Evolutionary conservation across 208 protist genomes (phyloP), one percentile per base, ranked within the genome.

Genomic region (Trypanosomatidae sp.): DNA sequence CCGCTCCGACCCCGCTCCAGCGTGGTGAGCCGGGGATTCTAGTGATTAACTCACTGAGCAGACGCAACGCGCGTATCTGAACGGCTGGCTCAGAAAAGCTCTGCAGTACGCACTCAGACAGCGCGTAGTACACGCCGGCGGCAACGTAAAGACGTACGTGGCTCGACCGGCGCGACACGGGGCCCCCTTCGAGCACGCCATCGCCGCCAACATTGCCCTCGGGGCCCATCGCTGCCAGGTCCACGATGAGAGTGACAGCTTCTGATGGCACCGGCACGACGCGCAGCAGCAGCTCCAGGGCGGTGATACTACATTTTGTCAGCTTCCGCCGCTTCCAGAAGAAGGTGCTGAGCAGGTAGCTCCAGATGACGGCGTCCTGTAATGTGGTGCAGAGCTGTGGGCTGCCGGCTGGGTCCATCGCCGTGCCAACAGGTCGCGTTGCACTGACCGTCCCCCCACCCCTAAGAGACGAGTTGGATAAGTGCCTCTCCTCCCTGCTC

Each of bases 281-380:
- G 10, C 77, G 80, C 75, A 91, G 70, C 56, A 94, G 65, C 47
- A 78, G 59, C 71, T 87, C 80, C 58, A 91, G 52, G 15, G 81
- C 75, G 49, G 78, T 71, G 19, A 91, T 52, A 6, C 76, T 75
- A 0, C 47, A 49, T 44, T 87, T 85, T 8, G 77, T 74, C 22
- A 91, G 71, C 77, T 88, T 90, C 49, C 62, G 82, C 60, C 87
- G 88, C 69, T 82, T 84, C 66, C 81, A 80, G 70, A 85, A 86
- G 28, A 91, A 73, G 22, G 78, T 71, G 55, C 83, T 84, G 19
- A 94, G 77, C 33, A 94, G 65, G 41, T 73, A 77, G 44, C 83
- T 73, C 74, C 84, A 85, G n/a, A 81, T 25, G 44, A 43, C 76
- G 3, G 76, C 52, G 6, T 65, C 76, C 66, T 76, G 70, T 33